phyloP scores from a whole-genome alignment of 2,329 filamentous ascomycete species.

The Ceratocystis colombiana region DNA sequence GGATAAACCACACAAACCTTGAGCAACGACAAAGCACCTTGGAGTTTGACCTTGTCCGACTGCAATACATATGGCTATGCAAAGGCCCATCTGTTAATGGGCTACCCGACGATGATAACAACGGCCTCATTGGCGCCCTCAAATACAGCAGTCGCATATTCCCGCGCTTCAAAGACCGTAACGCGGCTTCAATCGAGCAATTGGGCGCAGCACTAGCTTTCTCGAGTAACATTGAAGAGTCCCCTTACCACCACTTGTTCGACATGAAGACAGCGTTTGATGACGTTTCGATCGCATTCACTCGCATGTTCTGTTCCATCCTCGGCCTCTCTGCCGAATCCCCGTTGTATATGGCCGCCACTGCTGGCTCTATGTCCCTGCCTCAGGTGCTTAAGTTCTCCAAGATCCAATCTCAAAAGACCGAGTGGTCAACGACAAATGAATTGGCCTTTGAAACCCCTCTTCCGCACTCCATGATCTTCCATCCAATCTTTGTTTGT shows the following conservation, averaged over 20 bases:
- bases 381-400: constrained; percentile 83
- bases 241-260: constrained; percentile 73
- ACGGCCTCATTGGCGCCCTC: constrained; percentile 56
- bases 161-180: constrained; percentile 60
- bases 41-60: constrained; percentile 83
- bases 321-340: constrained; percentile 84
- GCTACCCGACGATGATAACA: constrained; percentile 43
- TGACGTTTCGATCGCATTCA: constrained; percentile 78
- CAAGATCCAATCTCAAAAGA: constrained; percentile 76
- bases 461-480: constrained; percentile 53
- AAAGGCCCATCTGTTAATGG: constrained; percentile 49
- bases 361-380: constrained; percentile 82
- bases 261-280: constrained; percentile 66
- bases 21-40: constrained; percentile 81
- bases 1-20: constrained; percentile 56
- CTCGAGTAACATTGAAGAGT: constrained; percentile 59
- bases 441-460: constrained; percentile 74
- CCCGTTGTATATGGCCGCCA: constrained; percentile 84
- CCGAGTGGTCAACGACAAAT: constrained; percentile 86
- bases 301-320: constrained; percentile 85
- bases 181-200: constrained; percentile 68
- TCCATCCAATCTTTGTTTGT: constrained; percentile 96
- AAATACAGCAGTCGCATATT: constrained; percentile 69
- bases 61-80: constrained; percentile 86
- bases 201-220: constrained; percentile 75